A percentile compares a stretch with the other conserved stretches of the same genome.
Conservation (phyloP, 2,329 filamentous ascomycete species). For the Trichoderma pleuroti region DNA sequence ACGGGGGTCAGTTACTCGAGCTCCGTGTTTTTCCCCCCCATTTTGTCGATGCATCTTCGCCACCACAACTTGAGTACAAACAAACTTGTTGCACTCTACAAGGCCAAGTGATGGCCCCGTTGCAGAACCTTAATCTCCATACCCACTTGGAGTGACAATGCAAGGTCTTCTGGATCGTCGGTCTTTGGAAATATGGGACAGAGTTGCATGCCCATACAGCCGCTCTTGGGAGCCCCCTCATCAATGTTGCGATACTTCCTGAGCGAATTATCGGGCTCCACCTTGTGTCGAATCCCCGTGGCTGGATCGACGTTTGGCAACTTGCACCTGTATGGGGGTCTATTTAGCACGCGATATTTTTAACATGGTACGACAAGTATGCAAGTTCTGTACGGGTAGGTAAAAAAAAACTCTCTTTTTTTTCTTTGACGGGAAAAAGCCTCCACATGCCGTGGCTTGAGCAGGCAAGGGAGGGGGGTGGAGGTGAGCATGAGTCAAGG, state of each 20-base stretch:
- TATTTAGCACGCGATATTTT: neutral
- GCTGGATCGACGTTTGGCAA: constrained; percentile 66
- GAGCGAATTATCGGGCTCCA: constrained; percentile 57
- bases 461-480: neutral
- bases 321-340: constrained; percentile 50
- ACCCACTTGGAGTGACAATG: constrained; percentile 52
- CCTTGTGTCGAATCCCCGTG: constrained; percentile 52
- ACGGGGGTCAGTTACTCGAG: neutral
- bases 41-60: neutral
- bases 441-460: neutral
- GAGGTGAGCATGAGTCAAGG: neutral
- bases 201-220: constrained; percentile 64
- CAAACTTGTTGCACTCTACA: constrained; percentile 20
- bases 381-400: neutral
- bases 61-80: neutral
- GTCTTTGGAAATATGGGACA: constrained; percentile 50
- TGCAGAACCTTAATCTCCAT: constrained; percentile 52
- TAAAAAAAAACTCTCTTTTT: neutral
- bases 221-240: constrained; percentile 51
- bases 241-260: constrained; percentile 59
- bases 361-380: neutral
- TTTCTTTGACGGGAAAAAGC: neutral
- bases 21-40: neutral
- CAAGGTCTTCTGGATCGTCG: constrained; percentile 28
- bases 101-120: constrained; percentile 43